Base-by-base conservation (phyloP, 257 asterid species). In the Avicennia marina region DNA sequence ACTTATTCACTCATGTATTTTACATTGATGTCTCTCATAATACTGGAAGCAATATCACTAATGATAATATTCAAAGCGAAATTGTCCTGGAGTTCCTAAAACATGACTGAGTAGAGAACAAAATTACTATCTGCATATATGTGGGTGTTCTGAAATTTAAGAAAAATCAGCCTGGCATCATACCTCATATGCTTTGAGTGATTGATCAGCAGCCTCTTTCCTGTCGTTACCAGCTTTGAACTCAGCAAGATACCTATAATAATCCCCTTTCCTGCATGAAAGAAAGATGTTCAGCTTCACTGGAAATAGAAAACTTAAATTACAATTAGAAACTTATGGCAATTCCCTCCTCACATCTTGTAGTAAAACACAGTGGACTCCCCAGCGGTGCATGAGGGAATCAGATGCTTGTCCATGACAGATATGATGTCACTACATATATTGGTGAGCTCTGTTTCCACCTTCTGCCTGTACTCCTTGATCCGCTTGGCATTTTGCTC, bases 361-460 rank as follows among this genome's bases (percentile, higher is more conserved):
- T 83, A 71, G 80, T 81, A 86, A 67, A 86, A 86, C 77, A 86
- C 95, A 11, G 82, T 70, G 20, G 95, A 86, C 68, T 86, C 95
- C 26, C 94, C 94, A 31, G 84, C 82, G 0, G 79, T 39, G 69
- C 82, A 72, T 0, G 95, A 70, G 19, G 94, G 94, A 60, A 83
- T 81, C 7, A 86, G 87, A 79, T 86, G 95, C 60, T 86, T 86
- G 63, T 86, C 95, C 36, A 86, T 81, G 64, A 86, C 85, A 1
- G 72, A 64, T 90, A 83, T 83, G 63, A 86, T 86, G 61, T 77
- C 90, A 6, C 31, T 75, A 64, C 94, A 83, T 58, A 81, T 83
- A 57, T 69, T 53, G n/a, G 84, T 81, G 66, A 86, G 90, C 75
- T 86, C 95, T 6, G 63, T 9, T 80, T 86, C 95, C 68, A 83